Evolutionary conservation across 345 rosid genomes (phyloP).

Genomic region (Noccaea caerulescens): DNA sequence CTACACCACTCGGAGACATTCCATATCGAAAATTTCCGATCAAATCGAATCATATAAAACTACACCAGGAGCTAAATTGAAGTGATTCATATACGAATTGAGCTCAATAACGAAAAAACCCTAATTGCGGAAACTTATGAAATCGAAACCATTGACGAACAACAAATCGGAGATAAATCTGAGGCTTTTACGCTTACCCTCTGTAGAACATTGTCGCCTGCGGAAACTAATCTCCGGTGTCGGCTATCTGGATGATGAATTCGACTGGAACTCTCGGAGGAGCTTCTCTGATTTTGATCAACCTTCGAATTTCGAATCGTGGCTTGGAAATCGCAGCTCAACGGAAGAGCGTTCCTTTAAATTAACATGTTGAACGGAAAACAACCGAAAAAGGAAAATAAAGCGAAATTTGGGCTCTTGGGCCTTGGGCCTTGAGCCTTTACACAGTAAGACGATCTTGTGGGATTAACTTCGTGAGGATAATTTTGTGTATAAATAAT

Average conservation of each 20-base stretch:
- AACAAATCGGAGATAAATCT: not conserved
- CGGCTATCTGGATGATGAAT: conserved; percentile 19
- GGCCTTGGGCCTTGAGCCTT: conserved; percentile 18
- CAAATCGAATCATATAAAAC: not conserved
- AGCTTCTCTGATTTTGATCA: conserved; percentile 23
- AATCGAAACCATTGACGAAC: conserved; percentile 27
- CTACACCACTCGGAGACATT: not conserved
- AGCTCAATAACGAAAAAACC: conserved; percentile 18
- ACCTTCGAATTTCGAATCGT: conserved; percentile 34
- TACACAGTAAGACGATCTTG: not conserved
- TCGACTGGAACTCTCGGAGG: conserved; percentile 19
- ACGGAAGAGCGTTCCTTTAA: conserved; percentile 23
- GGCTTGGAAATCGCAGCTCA: conserved; percentile 5
- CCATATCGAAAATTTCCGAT: not conserved
- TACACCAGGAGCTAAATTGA: not conserved
- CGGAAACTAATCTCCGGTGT: not conserved
- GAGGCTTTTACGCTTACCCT: conserved; percentile 32
- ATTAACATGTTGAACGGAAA: not conserved
- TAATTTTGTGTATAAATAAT: too few species aligned
- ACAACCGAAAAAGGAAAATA: not conserved
- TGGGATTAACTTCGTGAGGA: not conserved
- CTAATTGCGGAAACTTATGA: conserved; percentile 30
- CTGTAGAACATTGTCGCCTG: conserved; percentile 41
- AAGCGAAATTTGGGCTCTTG: conserved; percentile 18
- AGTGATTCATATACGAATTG: conserved; percentile 15